Base-by-base conservation (phyloP, 805 yeast species). In the Blastobotrys mokoenaii region DNA sequence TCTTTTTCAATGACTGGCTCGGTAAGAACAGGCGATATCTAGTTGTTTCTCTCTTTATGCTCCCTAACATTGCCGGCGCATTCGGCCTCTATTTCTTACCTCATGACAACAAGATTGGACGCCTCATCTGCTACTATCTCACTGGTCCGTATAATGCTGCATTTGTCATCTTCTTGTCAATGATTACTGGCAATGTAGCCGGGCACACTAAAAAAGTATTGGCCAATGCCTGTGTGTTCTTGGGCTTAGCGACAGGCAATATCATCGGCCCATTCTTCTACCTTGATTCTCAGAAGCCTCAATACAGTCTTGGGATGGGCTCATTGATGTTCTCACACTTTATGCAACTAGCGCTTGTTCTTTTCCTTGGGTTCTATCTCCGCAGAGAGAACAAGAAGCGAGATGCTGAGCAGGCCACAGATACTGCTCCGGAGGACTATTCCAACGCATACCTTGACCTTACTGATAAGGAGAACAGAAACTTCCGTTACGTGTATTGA, bases 161-260 rank as follows among this genome's bases (percentile, higher is more conserved):
- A 3, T 41, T 40, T 40, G 47, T 45, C 10, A 3, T 50, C 10
- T n/a, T 47, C 32, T 38, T 47, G 20, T 47, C 51, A 10, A 11
- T 52, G 12, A 41, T 73, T 27, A 67, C 77, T 22, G 63, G 76
- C 4, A 76, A 76, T 52, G 67, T 70, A 40, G 75, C 76, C 5
- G 84, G 84, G 7, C 73, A 71, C 54, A 76, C 83, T 9, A 79
- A 78, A 63, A 76, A 76, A 56, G 60, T 67, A 40, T 65, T 73
- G 2, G 70, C 66, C 1, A 73, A 68, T 54, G 72, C 76, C 1
- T 51, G 72, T 27, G 59, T 64, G 46, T 64, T 77, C 35, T 55
- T 77, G 41, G 74, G 72, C 3, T 76, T 70, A 59, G 72, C 78
- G 57, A 72, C 66, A 7, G 82, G 82, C 17, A 78, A 76, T 54